These are phyloP conservation scores for Gossypium herbaceum DNA, from an alignment of 345 rosid genomes.

Conservation along the genomic window DNA sequence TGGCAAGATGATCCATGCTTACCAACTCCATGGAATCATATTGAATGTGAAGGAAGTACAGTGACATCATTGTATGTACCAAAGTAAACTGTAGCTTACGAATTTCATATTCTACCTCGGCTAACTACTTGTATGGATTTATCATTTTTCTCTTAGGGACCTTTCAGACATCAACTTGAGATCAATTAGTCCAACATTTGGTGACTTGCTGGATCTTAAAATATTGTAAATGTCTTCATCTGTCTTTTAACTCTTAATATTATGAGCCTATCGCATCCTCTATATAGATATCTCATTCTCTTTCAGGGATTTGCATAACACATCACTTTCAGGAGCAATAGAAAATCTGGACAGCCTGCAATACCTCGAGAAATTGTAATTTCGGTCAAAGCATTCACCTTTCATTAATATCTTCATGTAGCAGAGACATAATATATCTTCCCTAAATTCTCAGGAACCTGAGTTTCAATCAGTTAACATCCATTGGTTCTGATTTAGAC, in stretches of 20 bases:
- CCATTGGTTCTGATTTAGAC: slow-evolving; percentile 67
- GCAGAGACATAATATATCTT: slow-evolving; percentile 2
- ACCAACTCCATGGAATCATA: slow-evolving; percentile 64
- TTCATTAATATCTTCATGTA: background rate
- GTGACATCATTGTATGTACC: slow-evolving; percentile 68
- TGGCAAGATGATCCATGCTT: slow-evolving; percentile 97
- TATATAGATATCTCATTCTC: background rate
- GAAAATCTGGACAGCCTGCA: slow-evolving; percentile 76
- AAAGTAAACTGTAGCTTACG: background rate
- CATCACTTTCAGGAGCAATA: slow-evolving; percentile 79
- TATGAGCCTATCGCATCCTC: background rate
- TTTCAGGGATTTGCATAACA: slow-evolving; percentile 82
- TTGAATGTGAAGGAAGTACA: slow-evolving; percentile 67
- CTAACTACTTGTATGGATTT: slow-evolving; percentile 20
- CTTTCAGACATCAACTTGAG: slow-evolving; percentile 72
- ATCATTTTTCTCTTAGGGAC: slow-evolving; percentile 37
- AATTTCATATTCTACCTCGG: background rate
- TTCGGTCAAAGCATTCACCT: slow-evolving; percentile 11
- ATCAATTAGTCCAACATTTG: slow-evolving; percentile 79
- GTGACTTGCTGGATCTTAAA: slow-evolving; percentile 86
- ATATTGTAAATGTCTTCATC: slow-evolving; percentile 51
- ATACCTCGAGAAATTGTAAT: slow-evolving; percentile 72
- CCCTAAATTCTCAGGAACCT: slow-evolving; percentile 54
- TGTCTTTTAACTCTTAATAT: background rate
- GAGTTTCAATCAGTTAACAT: slow-evolving; percentile 72